Conservation (phyloP, 208 protist genomes). For the Leishmania guyanensis region DNA sequence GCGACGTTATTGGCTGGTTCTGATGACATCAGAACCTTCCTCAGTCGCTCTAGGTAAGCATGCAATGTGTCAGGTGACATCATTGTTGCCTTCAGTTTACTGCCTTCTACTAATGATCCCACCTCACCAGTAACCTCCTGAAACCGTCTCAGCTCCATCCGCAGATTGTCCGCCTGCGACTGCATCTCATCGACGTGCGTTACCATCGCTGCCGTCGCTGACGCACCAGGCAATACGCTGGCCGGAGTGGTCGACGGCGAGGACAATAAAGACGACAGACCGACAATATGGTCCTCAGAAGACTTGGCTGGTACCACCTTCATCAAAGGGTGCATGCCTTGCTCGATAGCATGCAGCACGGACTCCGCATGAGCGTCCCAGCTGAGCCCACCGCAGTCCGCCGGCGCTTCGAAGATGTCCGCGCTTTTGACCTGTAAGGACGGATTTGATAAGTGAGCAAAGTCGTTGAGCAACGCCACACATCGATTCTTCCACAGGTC, state of each 20-base stretch:
- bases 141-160: constrained; percentile 42
- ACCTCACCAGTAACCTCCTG: constrained; percentile 22
- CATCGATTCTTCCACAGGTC: constrained; percentile 63
- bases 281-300: neutral
- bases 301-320: constrained; percentile 19
- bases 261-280: constrained; percentile 3
- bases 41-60: constrained; percentile 21
- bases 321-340: constrained; percentile 26
- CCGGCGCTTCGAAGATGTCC: constrained; percentile 17
- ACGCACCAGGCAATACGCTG: no score
- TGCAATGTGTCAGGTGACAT: constrained; percentile 23
- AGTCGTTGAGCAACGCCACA: constrained; percentile 53
- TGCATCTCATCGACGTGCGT: constrained; percentile 14
- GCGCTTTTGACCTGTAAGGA: constrained; percentile 37
- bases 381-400: constrained; percentile 8
- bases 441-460: constrained; percentile 45
- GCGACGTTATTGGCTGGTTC: neutral
- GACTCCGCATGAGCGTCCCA: constrained; percentile 40
- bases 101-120: constrained; percentile 23
- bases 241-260: neutral
- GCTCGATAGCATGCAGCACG: constrained; percentile 38
- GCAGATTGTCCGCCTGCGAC: constrained; percentile 22
- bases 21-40: neutral
- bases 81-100: constrained; percentile 8
- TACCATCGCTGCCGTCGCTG: neutral